Conservation (phyloP, 768 basidiomycete genomes). For the Termitomyces sp. region DNA sequence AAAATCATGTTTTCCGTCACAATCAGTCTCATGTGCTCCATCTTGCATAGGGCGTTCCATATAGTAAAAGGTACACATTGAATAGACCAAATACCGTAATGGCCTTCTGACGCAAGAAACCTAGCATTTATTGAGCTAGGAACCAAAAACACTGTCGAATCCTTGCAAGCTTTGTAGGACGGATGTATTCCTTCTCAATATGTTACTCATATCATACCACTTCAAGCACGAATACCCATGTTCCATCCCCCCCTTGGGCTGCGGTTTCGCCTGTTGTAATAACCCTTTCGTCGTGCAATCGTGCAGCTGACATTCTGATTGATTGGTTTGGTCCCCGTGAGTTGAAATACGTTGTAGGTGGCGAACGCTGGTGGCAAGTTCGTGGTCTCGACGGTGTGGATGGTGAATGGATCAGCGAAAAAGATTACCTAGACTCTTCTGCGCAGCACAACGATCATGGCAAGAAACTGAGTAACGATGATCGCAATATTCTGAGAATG, state of each 20-base stretch:
- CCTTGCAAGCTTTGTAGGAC: background rate
- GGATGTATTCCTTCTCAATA: background rate
- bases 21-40: background rate
- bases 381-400: conserved; percentile 67
- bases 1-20: background rate
- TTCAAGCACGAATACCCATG: conserved; percentile 61
- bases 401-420: conserved; percentile 56
- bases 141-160: background rate
- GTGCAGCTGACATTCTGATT: conserved; percentile 1
- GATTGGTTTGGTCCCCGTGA: conserved; percentile 36
- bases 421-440: conserved; percentile 30
- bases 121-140: background rate
- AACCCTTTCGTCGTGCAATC: conserved; percentile 51
- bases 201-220: background rate
- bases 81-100: background rate
- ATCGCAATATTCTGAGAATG: background rate
- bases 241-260: conserved; percentile 65
- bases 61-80: background rate
- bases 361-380: conserved; percentile 82
- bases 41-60: background rate
- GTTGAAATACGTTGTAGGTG: conserved; percentile 64
- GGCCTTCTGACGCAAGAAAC: background rate
- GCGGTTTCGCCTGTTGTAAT: conserved; percentile 53
- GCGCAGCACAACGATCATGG: background rate
- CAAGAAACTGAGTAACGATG: background rate